Conservation (phyloP, 305 asterid genomes). For the Petunia hybrid region DNA sequence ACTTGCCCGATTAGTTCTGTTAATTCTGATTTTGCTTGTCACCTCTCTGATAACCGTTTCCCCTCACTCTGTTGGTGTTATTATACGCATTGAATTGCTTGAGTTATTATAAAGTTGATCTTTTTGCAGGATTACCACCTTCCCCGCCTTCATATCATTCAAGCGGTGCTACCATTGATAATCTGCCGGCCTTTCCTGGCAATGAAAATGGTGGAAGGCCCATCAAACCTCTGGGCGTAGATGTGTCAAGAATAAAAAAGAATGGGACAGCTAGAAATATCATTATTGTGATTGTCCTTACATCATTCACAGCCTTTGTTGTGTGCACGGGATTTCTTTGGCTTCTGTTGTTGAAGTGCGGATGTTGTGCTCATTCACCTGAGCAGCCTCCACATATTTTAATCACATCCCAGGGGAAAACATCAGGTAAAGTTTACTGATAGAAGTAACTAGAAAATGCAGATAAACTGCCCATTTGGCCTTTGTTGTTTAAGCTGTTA, state of each 20-base stretch:
- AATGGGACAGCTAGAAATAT: slow-evolving; percentile 51
- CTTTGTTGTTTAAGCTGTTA: background rate
- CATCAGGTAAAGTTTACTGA: slow-evolving; percentile 57
- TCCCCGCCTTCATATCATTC: slow-evolving; percentile 81
- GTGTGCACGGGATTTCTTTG: slow-evolving; percentile 64
- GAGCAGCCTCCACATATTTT: slow-evolving; percentile 45
- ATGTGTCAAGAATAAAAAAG: slow-evolving; percentile 62
- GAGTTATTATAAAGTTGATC: slow-evolving; percentile 26
- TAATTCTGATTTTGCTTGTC: slow-evolving; percentile 4
- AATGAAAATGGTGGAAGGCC: slow-evolving; percentile 50
- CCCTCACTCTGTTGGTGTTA: background rate
- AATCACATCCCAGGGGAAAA: slow-evolving; percentile 51
- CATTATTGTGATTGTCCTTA: slow-evolving; percentile 62
- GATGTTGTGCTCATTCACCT: slow-evolving; percentile 39
- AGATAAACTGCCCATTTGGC: slow-evolving; percentile 21
- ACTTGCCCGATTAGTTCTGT: background rate
- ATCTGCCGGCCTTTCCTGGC: slow-evolving; percentile 54
- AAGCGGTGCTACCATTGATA: slow-evolving; percentile 53
- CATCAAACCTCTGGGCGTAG: slow-evolving; percentile 86
- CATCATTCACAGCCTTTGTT: slow-evolving; percentile 72
- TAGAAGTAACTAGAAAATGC: slow-evolving; percentile 2
- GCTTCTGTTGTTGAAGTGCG: slow-evolving; percentile 58
- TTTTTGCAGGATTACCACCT: slow-evolving; percentile 81
- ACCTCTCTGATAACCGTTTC: background rate
- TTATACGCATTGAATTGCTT: background rate